Evolutionary conservation across 108 stramenopile species (phyloP).

Genomic region (Cylindrotheca fusiformis): DNA sequence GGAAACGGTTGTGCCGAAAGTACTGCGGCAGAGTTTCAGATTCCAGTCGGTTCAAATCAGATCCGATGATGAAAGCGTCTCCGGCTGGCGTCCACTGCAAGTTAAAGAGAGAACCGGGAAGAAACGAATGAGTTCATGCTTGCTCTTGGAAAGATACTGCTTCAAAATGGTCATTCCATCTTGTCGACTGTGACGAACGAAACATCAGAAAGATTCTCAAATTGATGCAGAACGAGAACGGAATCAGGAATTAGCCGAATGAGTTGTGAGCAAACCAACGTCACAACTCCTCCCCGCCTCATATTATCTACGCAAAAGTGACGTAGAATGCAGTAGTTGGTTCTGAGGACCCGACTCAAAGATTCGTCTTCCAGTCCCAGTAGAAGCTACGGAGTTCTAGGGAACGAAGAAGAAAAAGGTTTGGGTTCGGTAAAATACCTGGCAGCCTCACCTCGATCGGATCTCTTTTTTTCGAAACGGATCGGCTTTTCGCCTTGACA

Average conservation of each 20-base stretch:
- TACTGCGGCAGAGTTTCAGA: conserved; percentile 81
- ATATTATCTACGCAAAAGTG: too few species aligned
- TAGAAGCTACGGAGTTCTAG: background rate
- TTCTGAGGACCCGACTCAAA: background rate
- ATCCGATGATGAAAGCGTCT: conserved; percentile 83
- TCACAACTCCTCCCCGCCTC: background rate
- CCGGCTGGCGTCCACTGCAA: conserved; percentile 77
- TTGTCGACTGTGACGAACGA: background rate
- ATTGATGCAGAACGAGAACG: background rate
- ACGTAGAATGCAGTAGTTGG: too few species aligned
- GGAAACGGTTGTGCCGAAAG: conserved; percentile 95
- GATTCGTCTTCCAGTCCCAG: background rate
- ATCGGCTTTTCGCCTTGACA: background rate
- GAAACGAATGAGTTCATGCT: too few species aligned
- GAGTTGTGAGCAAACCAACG: too few species aligned
- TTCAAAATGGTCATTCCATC: too few species aligned
- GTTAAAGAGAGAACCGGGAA: conserved; percentile 7
- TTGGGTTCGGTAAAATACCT: too few species aligned
- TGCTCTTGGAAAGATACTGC: too few species aligned
- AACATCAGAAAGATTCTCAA: background rate
- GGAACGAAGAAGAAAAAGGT: too few species aligned
- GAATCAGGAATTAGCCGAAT: background rate
- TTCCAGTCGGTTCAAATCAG: conserved; percentile 72
- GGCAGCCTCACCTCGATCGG: too few species aligned
- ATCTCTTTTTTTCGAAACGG: too few species aligned